Evolutionary conservation across 2,329 filamentous ascomycete species (phyloP).

Genomic region (Pyricularia pennisetigena): DNA sequence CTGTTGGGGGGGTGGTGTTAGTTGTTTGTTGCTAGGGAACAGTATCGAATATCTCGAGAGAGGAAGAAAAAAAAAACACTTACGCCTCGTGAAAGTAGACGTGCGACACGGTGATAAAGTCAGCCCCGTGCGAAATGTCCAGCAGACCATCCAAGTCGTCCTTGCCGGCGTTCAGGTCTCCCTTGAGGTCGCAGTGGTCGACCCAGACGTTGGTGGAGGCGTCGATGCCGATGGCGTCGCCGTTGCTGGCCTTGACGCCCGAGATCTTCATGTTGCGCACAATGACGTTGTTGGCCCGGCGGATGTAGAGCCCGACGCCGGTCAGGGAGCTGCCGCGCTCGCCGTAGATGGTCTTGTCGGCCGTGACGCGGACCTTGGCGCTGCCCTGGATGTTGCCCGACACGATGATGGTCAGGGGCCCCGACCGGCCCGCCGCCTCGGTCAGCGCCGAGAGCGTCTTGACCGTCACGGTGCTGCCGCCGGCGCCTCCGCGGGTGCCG

Average conservation of each 20-base stretch:
- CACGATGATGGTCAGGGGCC: conserved; percentile 34
- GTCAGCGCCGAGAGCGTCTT: conserved; percentile 38
- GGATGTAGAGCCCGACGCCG: conserved; percentile 42
- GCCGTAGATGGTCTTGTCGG: conserved; percentile 42
- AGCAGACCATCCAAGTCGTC: conserved; percentile 62
- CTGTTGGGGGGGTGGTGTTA: background rate
- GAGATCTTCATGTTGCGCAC: conserved; percentile 51
- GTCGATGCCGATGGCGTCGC: conserved; percentile 52
- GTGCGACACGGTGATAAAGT: conserved; percentile 45
- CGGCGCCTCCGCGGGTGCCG: conserved; percentile 42
- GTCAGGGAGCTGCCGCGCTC: conserved; percentile 25
- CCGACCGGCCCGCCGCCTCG: conserved; percentile 35
- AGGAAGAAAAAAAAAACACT: background rate
- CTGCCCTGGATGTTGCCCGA: conserved; percentile 30
- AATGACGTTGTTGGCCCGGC: conserved; percentile 43
- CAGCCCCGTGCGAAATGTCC: conserved; percentile 52
- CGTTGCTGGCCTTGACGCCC: conserved; percentile 43
- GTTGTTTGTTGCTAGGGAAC: background rate
- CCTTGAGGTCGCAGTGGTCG: conserved; percentile 57
- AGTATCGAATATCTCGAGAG: background rate
- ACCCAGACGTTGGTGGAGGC: conserved; percentile 52
- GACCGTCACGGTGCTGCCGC: conserved; percentile 45
- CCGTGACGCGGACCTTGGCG: conserved; percentile 32
- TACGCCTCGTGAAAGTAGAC: conserved; percentile 32
- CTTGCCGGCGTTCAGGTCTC: conserved; percentile 49